Evolutionary conservation across 1,284 basidiomycete species (phyloP).

Genomic region (Lentinus polychrous): DNA sequence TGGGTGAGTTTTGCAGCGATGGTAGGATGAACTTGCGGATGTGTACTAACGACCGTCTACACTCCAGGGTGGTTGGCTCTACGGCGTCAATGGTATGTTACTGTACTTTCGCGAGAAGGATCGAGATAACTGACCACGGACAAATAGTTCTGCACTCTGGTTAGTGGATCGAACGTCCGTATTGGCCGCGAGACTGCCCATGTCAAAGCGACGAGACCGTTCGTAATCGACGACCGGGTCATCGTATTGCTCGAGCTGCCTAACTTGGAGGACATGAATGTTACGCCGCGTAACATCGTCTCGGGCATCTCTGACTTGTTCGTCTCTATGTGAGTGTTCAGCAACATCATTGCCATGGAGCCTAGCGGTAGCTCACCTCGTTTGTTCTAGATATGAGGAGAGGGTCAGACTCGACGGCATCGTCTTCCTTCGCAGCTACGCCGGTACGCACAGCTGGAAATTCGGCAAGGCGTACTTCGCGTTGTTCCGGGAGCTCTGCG

Average conservation of each 20-base stretch:
- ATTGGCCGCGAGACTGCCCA: background rate
- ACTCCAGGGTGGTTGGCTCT: too few species aligned
- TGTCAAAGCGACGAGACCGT: background rate
- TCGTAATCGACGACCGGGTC: background rate
- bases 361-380: background rate
- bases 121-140: too few species aligned
- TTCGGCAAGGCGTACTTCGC: background rate
- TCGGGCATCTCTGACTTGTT: background rate
- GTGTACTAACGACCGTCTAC: too few species aligned
- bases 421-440: background rate
- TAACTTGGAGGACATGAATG: background rate
- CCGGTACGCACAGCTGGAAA: background rate
- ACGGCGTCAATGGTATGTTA: too few species aligned
- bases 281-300: background rate
- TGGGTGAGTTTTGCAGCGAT: too few species aligned
- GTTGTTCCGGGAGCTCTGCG: background rate
- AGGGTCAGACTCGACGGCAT: background rate
- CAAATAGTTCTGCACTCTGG: background rate
- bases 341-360: background rate
- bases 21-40: too few species aligned
- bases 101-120: too few species aligned
- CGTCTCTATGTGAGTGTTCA: background rate
- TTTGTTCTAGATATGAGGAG: background rate
- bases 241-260: background rate
- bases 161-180: background rate